Percentiles rank a stretch among this genome's conserved stretches.
Evolutionary conservation across 371 early-diverging fungal genomes (phyloP).

Genomic region (Mortierella sp.): DNA sequence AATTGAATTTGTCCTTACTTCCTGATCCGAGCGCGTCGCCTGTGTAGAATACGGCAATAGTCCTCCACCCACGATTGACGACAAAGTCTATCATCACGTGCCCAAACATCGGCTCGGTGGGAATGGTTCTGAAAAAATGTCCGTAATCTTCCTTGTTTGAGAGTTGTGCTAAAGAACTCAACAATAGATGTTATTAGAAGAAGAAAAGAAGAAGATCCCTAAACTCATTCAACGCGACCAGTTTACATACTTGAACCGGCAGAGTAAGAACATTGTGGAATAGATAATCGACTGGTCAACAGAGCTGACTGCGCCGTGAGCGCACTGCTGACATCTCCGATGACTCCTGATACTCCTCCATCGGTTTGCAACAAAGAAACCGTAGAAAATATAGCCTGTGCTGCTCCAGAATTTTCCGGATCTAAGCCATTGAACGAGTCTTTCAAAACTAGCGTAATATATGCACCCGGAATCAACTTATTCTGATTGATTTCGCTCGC

Average conservation of each 20-base stretch:
- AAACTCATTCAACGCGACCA: background rate
- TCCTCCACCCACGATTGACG: constrained; percentile 66
- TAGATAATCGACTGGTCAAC: constrained; percentile 68
- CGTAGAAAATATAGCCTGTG: constrained; percentile 72
- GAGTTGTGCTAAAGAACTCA: constrained; percentile 58
- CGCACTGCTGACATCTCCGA: constrained; percentile 72
- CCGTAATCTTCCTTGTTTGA: constrained; percentile 71
- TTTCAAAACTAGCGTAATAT: constrained; percentile 67
- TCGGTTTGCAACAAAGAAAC: constrained; percentile 66
- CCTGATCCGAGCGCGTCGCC: constrained; percentile 66
- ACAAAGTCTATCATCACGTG: constrained; percentile 67
- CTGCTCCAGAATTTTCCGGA: constrained; percentile 66
- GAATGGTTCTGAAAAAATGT: constrained; percentile 71
- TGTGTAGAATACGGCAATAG: constrained; percentile 65
- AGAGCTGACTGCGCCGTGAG: constrained; percentile 70
- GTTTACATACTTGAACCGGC: constrained; percentile 65
- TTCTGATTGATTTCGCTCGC: constrained; percentile 68
- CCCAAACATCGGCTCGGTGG: constrained; percentile 66
- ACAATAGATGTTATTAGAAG: background rate
- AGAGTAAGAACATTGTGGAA: constrained; percentile 72
- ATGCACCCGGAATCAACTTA: constrained; percentile 67
- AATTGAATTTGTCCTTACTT: constrained; percentile 38
- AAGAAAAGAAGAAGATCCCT: background rate
- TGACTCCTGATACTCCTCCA: constrained; percentile 63
- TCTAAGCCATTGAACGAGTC: constrained; percentile 68